These are phyloP conservation scores for Chloromonas sp. DNA, from an alignment of 163 green algal species.

Conservation along the genomic window DNA sequence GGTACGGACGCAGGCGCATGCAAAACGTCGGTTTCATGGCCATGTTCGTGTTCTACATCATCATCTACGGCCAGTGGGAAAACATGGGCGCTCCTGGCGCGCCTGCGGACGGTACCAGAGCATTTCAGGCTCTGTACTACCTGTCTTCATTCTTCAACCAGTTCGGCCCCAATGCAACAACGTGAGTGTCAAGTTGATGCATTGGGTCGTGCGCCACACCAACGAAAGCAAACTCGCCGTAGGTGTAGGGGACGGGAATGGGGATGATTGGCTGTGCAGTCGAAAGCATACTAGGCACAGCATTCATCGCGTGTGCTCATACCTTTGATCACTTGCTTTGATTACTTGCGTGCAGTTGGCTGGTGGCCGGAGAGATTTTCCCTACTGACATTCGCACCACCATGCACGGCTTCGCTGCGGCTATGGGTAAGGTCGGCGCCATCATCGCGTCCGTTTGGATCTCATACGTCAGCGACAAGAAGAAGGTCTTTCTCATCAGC, in stretches of 20 bases:
- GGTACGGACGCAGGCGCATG: conserved; percentile 57
- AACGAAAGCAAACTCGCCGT: too few relatives aligned
- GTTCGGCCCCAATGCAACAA: not conserved
- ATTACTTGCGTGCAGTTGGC: not conserved
- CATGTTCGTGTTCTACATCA: conserved; percentile 29
- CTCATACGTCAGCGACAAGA: conserved; percentile 14
- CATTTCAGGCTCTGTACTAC: conserved; percentile 3
- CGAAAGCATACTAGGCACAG: too few relatives aligned
- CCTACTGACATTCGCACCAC: conserved; percentile 16
- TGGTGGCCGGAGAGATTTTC: conserved; percentile 2
- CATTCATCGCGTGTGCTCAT: too few relatives aligned
- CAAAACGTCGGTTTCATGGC: conserved; percentile 58
- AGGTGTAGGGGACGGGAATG: too few relatives aligned
- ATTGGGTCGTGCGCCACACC: too few relatives aligned
- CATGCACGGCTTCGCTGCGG: conserved; percentile 58
- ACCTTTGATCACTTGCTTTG: too few relatives aligned
- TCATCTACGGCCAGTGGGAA: conserved; percentile 12
- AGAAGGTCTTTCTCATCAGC: conserved; percentile 13
- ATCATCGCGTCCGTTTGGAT: conserved; percentile 19
- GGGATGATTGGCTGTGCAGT: too few relatives aligned
- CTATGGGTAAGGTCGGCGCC: conserved; percentile 51
- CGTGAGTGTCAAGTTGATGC: not conserved
- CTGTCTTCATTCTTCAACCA: conserved; percentile 4
- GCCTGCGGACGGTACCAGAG: not conserved
- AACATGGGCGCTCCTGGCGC: conserved; percentile 1